phyloP scores from a whole-genome alignment of 108 stramenopile genomes.

The Skeletonema menzelii region DNA sequence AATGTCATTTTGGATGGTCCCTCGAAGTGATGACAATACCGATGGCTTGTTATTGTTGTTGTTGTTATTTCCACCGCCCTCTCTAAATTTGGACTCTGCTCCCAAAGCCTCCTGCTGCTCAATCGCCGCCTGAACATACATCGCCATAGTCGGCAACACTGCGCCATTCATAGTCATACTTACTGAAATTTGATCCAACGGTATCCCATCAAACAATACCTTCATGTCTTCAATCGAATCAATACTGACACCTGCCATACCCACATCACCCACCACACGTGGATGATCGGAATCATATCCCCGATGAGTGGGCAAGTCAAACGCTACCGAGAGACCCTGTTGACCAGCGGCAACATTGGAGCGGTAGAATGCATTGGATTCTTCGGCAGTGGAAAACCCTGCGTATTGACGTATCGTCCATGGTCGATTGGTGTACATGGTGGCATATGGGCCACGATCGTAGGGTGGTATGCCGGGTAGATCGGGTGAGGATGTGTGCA shows the following conservation, averaged over 20 bases:
- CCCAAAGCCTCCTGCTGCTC: constrained; percentile 63
- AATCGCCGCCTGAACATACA: constrained; percentile 94
- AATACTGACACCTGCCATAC: constrained; percentile 99
- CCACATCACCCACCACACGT: constrained; percentile 96
- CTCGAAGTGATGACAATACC: constrained; percentile 65
- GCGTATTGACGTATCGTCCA: constrained; percentile 95
- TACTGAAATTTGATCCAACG: constrained; percentile 92
- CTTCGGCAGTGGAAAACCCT: constrained; percentile 97
- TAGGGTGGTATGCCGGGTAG: constrained; percentile 94
- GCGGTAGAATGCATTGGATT: constrained; percentile 92
- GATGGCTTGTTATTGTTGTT: constrained; percentile 14
- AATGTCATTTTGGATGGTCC: constrained; percentile 99
- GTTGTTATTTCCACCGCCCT: constrained; percentile 8
- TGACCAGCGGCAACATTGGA: constrained; percentile 93
- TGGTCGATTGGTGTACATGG: constrained; percentile 94
- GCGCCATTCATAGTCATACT: constrained; percentile 99
- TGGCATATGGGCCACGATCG: constrained; percentile 97
- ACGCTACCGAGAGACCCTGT: constrained; percentile 95
- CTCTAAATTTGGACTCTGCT: constrained; percentile 36
- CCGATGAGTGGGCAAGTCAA: constrained; percentile 97
- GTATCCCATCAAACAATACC: constrained; percentile 95
- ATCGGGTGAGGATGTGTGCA: constrained; percentile 62
- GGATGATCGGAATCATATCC: constrained; percentile 98
- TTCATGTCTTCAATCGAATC: constrained; percentile 96
- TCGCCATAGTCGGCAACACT: constrained; percentile 91